Base-by-base conservation (phyloP, 2,329 filamentous ascomycete species). In the Beauveria pseudobassiana region DNA sequence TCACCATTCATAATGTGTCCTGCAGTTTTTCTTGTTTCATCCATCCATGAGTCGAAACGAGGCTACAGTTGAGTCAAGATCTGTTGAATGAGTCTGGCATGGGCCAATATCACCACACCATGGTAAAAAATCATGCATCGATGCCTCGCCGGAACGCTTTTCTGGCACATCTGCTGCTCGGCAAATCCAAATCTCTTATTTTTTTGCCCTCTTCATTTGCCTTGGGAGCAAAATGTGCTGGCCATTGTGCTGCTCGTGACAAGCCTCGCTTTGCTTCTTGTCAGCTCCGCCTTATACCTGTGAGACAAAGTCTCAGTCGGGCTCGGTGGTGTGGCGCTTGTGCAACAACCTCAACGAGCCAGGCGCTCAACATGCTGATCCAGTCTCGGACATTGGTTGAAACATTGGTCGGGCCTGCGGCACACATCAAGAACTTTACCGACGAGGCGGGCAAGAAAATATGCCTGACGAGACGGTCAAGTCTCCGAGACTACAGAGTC, bases 161-260 rank as follows among this genome's bases (percentile, higher is more conserved):
- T 66, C 72, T 14, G 68, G 69, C 6, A 52, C 71, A 6, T 70
- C 70, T 34, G 59, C 67, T 24, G 63, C 63, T 7, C 49, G 71
- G 1, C 70, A 73, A 49, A 22, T 68, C 6, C 12, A 5, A 16
- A 38, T 16, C 14, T 38, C 45, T 65, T 1, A 64, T 63, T 3
- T 63, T 6, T 70, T 68, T 43, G 64, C 67, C 2, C 4, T 65
- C 1, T 51, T 66, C 6, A 66, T 69, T 43, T 69, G 66, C 67
- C 70, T 72, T 51, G 70, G 71, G 2, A 77, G 3, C 85, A 87
- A 67, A 76, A 81, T 42, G 87, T 84, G 83, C 72, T 85, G 0
- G 76, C 73, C 0, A 69, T 85, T 1, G 78, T 82, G 0, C 68
- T 85, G 1, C 68, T 83, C 30, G 72, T 80, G 1, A 78, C 79